A percentile compares a stretch with the other conserved stretches of the same genome.
phyloP scores from a whole-genome alignment of 2,329 filamentous ascomycete species.

The Fusarium bactridioides region DNA sequence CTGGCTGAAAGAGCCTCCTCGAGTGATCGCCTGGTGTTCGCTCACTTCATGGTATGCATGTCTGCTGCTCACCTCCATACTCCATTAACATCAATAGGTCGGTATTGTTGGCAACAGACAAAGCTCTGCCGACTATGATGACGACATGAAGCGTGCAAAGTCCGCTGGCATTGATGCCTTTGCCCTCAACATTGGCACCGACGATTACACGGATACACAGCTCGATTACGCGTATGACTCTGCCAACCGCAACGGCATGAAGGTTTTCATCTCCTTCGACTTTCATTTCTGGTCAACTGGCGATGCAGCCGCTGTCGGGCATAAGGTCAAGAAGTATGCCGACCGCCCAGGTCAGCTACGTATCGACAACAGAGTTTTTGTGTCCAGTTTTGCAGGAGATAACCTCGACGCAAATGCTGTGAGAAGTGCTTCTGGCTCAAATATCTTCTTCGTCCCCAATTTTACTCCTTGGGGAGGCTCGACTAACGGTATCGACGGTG shows the following conservation, averaged over 20 bases:
- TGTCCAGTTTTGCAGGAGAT: constrained; percentile 61
- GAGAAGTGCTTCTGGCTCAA: constrained; percentile 51
- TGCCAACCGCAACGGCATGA: constrained; percentile 56
- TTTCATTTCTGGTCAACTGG: constrained; percentile 56
- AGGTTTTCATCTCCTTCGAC: constrained; percentile 66
- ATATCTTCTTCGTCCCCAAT: constrained; percentile 60
- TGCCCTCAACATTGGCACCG: constrained; percentile 58
- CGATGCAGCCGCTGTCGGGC: constrained; percentile 51
- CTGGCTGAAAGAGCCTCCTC: constrained; percentile 17
- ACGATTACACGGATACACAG: constrained; percentile 55
- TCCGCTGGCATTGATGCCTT: constrained; percentile 57
- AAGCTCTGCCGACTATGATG: constrained; percentile 54
- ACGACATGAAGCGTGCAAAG: constrained; percentile 56
- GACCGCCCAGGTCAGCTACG: constrained; percentile 55
- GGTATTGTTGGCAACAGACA: constrained; percentile 54
- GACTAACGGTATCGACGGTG: constrained; percentile 53
- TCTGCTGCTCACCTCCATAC: accelerated
- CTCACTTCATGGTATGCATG: constrained; percentile 26
- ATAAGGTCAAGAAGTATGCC: constrained; percentile 56
- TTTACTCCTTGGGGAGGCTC: constrained; percentile 53
- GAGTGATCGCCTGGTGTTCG: constrained; percentile 26
- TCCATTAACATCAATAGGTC: constrained; percentile 42
- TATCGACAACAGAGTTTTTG: constrained; percentile 59
- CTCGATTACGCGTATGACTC: constrained; percentile 59
- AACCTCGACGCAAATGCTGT: constrained; percentile 54